phyloP scores from a whole-genome alignment of 1,139 yeast genomes.

The Yamadazyma atlantica region DNA sequence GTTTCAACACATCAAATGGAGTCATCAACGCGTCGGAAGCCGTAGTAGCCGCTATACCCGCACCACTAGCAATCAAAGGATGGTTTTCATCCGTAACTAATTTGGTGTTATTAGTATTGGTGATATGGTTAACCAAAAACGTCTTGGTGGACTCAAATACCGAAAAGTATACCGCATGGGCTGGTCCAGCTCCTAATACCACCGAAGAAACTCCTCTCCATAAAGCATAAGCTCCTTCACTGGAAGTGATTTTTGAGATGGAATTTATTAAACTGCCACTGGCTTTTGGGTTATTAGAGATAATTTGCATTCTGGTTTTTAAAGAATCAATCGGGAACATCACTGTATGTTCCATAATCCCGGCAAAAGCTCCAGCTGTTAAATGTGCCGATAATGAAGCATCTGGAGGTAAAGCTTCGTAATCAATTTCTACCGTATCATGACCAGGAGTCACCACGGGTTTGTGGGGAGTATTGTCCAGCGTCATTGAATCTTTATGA shows the following conservation, averaged over 20 bases:
- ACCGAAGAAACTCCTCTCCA: conserved; percentile 97
- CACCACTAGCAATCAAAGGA: conserved; percentile 78
- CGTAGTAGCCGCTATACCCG: conserved; percentile 93
- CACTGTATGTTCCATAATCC: conserved; percentile 96
- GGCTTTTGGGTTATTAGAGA: conserved; percentile 38
- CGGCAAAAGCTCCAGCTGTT: conserved; percentile 95
- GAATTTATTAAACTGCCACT: conserved; percentile 52
- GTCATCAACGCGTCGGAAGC: conserved; percentile 96
- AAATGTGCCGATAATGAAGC: conserved; percentile 84
- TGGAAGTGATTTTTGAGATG: conserved; percentile 71
- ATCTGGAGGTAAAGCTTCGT: conserved; percentile 87
- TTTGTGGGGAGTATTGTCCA: too few relatives aligned
- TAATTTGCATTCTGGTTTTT: conserved; percentile 92
- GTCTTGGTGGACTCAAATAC: conserved; percentile 89
- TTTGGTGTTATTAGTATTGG: conserved; percentile 31
- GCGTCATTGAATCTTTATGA: too few relatives aligned
- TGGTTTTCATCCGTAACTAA: conserved; percentile 65
- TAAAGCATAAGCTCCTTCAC: conserved; percentile 87
- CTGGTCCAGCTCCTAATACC: conserved; percentile 98
- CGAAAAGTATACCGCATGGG: conserved; percentile 97
- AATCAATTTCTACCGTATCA: conserved; percentile 61
- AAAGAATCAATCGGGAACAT: conserved; percentile 96
- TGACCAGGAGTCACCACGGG: conserved; percentile 19
- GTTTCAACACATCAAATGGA: conserved; percentile 95
- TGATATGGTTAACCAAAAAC: conserved; percentile 42